Base-by-base conservation (phyloP, 352 stramenopile species). In the Pythium dissotocum region DNA sequence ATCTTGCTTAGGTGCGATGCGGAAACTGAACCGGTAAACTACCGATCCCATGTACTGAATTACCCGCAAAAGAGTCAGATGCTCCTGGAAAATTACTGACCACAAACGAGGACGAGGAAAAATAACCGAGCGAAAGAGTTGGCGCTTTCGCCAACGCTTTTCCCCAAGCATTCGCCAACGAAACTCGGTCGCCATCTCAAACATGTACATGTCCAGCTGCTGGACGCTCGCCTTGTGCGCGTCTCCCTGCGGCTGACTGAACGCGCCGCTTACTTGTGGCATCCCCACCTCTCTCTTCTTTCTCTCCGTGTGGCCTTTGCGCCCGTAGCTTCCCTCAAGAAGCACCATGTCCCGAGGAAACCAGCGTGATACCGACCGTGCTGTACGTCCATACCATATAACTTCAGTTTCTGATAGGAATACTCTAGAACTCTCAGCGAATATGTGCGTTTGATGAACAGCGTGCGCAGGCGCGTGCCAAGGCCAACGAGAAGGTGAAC, bases 271-370 rank as follows among this genome's bases (percentile, higher is more conserved):
- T 26, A 57, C 36, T 12, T 51, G 28, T 61, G 56, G 46, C 48
- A 21, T 62, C 14, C 9, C 14, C 14, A 13, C 18, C 14, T 42
- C 4, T 52, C 3, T 36, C 33, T 18, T 46, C 26, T 65, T 24
- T 21, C 26, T 33, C 16, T 21, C 18, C 54, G 3, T 55, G 21
- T 30, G 38, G 21, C 24, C 24, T 28, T 4, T 16, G 18, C 14
- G 18, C 21, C 57, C 14, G 36, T 63, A 35, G 10, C 53, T 30
- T 28, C 16, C 55, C 30, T 48, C n/a, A 35, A 63, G 8, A 32
- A 64, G 44, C 44, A 35, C 32, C 60, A 93, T 94, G 86, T 86
- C 83, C 40, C 86, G 86, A 68, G 86, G 86, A n/a, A 91, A 94
- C 75, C 86, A 94, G 73, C 80, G 86, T 63, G 86, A 94, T 60